A percentile compares a stretch with the other conserved stretches of the same genome.
Evolutionary conservation across 2,329 filamentous ascomycete species (phyloP).

Genomic region (Talaromyces sp.): DNA sequence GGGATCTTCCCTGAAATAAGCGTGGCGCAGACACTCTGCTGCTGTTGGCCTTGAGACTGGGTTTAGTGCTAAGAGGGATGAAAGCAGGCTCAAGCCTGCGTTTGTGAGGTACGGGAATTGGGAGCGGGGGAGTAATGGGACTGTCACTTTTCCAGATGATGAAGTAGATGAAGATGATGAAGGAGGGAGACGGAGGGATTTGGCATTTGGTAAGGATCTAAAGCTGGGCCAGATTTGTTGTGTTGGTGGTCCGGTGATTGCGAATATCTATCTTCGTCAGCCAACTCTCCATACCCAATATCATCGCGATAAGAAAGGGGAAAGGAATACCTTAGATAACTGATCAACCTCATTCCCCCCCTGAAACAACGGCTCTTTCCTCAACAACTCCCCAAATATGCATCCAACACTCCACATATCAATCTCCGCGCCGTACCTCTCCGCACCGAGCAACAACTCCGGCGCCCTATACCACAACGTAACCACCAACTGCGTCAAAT

Average conservation of each 20-base stretch:
- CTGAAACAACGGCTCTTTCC: constrained; percentile 77
- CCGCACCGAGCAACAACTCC: constrained; percentile 80
- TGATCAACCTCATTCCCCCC: constrained; percentile 93
- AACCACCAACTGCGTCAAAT: constrained; percentile 88
- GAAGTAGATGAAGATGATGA: constrained; percentile 33
- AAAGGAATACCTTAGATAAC: constrained; percentile 59
- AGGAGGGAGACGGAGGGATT: constrained; percentile 67
- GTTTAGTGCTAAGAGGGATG: constrained; percentile 69
- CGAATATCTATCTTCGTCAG: constrained; percentile 62
- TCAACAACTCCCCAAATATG: constrained; percentile 88
- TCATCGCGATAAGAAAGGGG: not conserved
- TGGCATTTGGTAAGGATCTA: constrained; percentile 81
- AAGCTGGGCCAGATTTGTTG: constrained; percentile 83
- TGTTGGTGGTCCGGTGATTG: constrained; percentile 81
- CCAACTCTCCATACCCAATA: not conserved
- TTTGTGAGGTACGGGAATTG: constrained; percentile 79
- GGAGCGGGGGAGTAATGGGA: constrained; percentile 61
- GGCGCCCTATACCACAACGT: constrained; percentile 96
- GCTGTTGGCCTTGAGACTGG: constrained; percentile 70
- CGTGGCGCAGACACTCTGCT: constrained; percentile 70
- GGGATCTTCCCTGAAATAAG: constrained; percentile 86
- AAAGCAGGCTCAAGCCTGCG: constrained; percentile 69
- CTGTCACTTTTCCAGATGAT: constrained; percentile 23
- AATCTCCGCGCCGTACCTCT: constrained; percentile 70
- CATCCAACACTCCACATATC: constrained; percentile 98